Conservation (phyloP, 2,329 filamentous ascomycete species). For the Claviceps capensis region DNA sequence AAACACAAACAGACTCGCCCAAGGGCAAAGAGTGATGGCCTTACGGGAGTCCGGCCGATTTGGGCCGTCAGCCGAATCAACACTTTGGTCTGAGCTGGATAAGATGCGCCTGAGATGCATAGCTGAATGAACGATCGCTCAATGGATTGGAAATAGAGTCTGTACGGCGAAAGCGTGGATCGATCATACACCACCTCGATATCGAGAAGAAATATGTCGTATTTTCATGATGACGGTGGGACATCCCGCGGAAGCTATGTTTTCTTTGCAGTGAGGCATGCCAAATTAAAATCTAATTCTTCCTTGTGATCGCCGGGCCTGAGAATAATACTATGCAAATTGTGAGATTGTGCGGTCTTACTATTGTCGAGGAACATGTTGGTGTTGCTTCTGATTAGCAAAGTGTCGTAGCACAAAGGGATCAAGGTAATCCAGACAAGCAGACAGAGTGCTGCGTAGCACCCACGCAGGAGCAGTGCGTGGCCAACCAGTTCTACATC, state of each 20-base stretch:
- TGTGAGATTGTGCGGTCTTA: neutral
- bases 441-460: neutral
- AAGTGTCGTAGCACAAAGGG: neutral
- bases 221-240: neutral
- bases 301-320: neutral
- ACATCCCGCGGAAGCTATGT: too few relatives aligned
- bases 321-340: neutral
- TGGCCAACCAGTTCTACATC: neutral
- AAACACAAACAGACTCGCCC: conserved; percentile 54
- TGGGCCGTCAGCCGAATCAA: neutral
- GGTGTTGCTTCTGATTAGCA: neutral
- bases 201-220: neutral
- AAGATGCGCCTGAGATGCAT: neutral
- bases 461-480: neutral
- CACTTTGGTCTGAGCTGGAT: neutral
- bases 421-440: neutral
- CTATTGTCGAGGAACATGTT: conserved; percentile 1
- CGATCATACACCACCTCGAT: neutral
- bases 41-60: neutral
- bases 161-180: neutral
- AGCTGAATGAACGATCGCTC: neutral
- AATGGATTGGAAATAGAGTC: neutral
- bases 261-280: neutral
- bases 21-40: conserved; percentile 10
- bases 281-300: neutral